phyloP scores from a whole-genome alignment of 2,329 filamentous ascomycete genomes.

The Dryadomyces quercivorus region DNA sequence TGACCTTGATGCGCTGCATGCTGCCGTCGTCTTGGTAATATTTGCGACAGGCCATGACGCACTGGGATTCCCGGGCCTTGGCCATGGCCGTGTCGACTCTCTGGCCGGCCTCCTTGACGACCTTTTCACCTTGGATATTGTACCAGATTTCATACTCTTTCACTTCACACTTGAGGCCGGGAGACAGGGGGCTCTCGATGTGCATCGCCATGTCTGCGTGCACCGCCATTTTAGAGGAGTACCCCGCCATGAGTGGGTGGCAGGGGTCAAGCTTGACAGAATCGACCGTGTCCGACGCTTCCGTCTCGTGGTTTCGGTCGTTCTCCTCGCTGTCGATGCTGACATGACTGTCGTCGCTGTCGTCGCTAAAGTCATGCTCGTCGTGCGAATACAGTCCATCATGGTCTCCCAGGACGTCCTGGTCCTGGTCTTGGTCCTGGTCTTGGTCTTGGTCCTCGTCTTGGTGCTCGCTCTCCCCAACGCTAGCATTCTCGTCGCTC shows the following conservation, averaged over 20 bases:
- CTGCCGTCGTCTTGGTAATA: background rate
- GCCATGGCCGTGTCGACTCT: background rate
- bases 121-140: background rate
- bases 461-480: background rate
- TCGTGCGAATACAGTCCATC: background rate
- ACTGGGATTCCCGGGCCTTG: background rate
- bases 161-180: background rate
- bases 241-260: background rate
- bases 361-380: background rate
- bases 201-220: too few species aligned
- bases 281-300: background rate
- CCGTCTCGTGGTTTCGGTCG: background rate
- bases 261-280: background rate
- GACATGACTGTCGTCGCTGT: background rate
- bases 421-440: too few species aligned
- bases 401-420: background rate
- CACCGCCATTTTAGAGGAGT: background rate
- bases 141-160: background rate
- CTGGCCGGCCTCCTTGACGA: background rate
- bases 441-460: too few species aligned
- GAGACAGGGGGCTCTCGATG: background rate
- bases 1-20: background rate
- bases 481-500: background rate
- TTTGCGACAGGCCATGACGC: background rate
- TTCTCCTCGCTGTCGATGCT: background rate